Conservation (phyloP, 2,329 filamentous ascomycete genomes). For the Colletotrichum sp. region DNA sequence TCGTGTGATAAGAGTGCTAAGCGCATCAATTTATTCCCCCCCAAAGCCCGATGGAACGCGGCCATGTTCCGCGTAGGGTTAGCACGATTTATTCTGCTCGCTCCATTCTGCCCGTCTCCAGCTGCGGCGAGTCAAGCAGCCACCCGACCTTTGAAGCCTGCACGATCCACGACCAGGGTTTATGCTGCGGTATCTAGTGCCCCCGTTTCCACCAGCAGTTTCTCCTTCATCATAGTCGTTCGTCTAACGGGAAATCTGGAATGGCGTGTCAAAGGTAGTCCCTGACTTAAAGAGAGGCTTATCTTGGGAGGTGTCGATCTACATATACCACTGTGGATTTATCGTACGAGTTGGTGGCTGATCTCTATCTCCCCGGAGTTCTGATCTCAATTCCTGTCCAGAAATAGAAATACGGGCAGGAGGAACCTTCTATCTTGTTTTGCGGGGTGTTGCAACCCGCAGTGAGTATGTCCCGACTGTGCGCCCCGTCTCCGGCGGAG, state of each 20-base stretch:
- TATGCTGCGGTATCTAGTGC: not conserved
- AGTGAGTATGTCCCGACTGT: not conserved
- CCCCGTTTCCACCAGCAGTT: not conserved
- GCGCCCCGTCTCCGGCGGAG: not conserved
- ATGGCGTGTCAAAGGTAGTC: not conserved
- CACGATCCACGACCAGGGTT: not conserved
- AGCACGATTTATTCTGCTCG: not conserved
- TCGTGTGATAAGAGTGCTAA: not conserved
- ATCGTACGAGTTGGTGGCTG: not conserved
- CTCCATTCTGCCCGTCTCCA: not conserved
- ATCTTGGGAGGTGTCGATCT: not conserved
- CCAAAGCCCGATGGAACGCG: not conserved
- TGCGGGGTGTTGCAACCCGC: not conserved
- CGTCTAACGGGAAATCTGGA: not conserved
- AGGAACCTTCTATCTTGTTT: not conserved
- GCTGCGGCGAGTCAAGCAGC: not conserved
- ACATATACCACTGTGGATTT: not conserved
- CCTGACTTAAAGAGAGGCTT: not conserved
- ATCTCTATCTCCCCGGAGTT: not conserved
- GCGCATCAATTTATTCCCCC: not conserved
- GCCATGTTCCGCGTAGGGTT: not conserved
- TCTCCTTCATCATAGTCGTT: not conserved
- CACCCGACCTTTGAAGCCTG: not conserved
- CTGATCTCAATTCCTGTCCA: not conserved
- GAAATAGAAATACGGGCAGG: not conserved